Conservation (phyloP, 208 protist species). For the Leishmania amazonensis region DNA sequence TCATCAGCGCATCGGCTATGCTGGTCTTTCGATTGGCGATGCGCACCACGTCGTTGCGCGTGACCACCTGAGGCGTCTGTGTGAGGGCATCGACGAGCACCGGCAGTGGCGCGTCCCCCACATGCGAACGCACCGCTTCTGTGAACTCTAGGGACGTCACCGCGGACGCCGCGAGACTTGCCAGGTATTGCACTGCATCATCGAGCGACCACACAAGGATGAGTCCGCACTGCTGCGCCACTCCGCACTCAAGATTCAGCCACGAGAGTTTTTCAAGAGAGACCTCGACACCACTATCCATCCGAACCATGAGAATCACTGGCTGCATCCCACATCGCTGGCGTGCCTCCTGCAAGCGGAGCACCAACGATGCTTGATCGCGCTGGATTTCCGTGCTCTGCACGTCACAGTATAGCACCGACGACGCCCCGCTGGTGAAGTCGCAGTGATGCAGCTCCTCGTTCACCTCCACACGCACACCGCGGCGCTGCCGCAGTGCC, state of each 20-base stretch:
- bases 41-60: slow-evolving; percentile 61
- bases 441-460: slow-evolving; percentile 24
- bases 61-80: slow-evolving; percentile 74
- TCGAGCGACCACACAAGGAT: slow-evolving; percentile 69
- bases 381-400: slow-evolving; percentile 13
- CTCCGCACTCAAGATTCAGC: slow-evolving; percentile 71
- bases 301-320: slow-evolving; percentile 36
- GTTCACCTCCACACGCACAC: slow-evolving; percentile 24
- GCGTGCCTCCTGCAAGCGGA: slow-evolving; percentile 21
- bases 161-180: slow-evolving; percentile 36
- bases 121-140: background rate
- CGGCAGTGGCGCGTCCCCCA: slow-evolving; percentile 43
- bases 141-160: slow-evolving; percentile 50
- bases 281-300: slow-evolving; percentile 33
- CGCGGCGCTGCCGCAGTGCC: slow-evolving; percentile 24
- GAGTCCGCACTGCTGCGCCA: slow-evolving; percentile 46
- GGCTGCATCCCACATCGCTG: slow-evolving; percentile 13
- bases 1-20: slow-evolving; percentile 58
- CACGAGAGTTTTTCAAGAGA: slow-evolving; percentile 55
- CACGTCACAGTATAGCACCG: slow-evolving; percentile 28
- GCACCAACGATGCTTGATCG: slow-evolving; percentile 15
- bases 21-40: slow-evolving; percentile 53
- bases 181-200: slow-evolving; percentile 59
- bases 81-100: slow-evolving; percentile 70
- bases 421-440: slow-evolving; percentile 26